Base-by-base conservation (phyloP, 768 basidiomycete species). In the Suillus discolor region DNA sequence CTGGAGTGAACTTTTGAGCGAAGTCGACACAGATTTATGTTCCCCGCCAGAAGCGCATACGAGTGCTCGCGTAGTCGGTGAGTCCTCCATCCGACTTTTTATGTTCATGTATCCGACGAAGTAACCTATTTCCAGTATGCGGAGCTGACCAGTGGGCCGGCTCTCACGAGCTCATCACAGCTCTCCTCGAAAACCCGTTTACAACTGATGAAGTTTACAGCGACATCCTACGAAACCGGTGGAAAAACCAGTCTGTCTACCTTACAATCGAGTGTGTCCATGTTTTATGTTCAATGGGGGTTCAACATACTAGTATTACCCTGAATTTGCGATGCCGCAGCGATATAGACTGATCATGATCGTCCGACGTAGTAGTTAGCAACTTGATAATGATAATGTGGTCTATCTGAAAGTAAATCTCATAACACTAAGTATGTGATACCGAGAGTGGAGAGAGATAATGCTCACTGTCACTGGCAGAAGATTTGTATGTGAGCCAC, bases 151-250 rank as follows among this genome's bases (percentile, higher is more conserved):
- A 84, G 70, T 82, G 79, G 73, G 82, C 89, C 23, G 81, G 80
- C 44, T 80, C 86, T 8, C 78, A 78, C 42, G 86, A 89, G 38
- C 76, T 94, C 5, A 84, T 93, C 23, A 87, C 87, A 6, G 90
- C 91, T 8, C 80, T 94, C 42, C 79, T 94, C 18, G 84, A 89
- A 53, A 87, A 93, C 62, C 91, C 91, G 16, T 84, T 94, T 68
- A 79, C 81, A 3, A 85, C 86, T n/a, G 83, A 86, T 67, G 66
- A 79, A 31, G 70, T 74, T 5, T 80, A 83, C 65, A 81, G 79
- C 60, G 75, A 79, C 39, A 70, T 71, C 9, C 70, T 91, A 28
- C 81, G 79, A 62, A 71, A 79, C 47, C 81, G 91, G 39, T 89
- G 90, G 87, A 73, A 71, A 61, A 72, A 75, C 49, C 66, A 71